A percentile compares a stretch with the other conserved stretches of the same genome.
Evolutionary conservation across 495 filamentous ascomycete genomes (phyloP).

Genomic region (Aspergillus campestris): DNA sequence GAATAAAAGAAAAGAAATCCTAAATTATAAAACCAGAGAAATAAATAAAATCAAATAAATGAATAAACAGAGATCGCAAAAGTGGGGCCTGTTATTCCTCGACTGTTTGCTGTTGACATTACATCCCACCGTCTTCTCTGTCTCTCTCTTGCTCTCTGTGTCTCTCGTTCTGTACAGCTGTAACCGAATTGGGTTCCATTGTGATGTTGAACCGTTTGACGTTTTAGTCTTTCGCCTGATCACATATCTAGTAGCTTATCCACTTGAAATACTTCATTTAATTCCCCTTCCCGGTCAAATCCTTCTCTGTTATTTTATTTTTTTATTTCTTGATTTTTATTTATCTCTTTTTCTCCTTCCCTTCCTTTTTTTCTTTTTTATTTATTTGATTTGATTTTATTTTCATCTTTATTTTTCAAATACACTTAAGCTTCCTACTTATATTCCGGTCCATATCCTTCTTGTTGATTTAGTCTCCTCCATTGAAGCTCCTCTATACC

Average conservation of each 20-base stretch:
- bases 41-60: conserved; percentile 3
- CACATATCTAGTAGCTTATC: conserved; percentile 29
- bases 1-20: background rate
- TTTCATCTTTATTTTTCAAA: background rate
- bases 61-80: too few species aligned
- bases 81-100: conserved; percentile 15
- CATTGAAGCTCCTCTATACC: conserved; percentile 1
- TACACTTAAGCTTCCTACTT: conserved; percentile 2
- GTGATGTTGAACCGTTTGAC: conserved; percentile 28
- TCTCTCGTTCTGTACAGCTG: conserved; percentile 30
- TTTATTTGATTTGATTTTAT: background rate
- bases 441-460: conserved; percentile 3
- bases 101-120: conserved; percentile 32
- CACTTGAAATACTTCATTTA: conserved; percentile 30
- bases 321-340: conserved; percentile 3
- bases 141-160: too few species aligned
- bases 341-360: conserved; percentile 9
- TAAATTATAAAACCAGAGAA: conserved; percentile 5
- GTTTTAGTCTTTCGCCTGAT: conserved; percentile 33
- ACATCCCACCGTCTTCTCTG: conserved; percentile 18
- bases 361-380: conserved; percentile 3
- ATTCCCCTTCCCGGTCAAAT: conserved; percentile 25
- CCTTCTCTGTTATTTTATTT: conserved; percentile 10
- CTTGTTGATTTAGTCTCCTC: conserved; percentile 1
- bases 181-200: conserved; percentile 31